Evolutionary conservation across 805 yeast species (phyloP), one percentile per base, ranked within the genome.

Genomic region (Zygoascus ofunaensis): DNA sequence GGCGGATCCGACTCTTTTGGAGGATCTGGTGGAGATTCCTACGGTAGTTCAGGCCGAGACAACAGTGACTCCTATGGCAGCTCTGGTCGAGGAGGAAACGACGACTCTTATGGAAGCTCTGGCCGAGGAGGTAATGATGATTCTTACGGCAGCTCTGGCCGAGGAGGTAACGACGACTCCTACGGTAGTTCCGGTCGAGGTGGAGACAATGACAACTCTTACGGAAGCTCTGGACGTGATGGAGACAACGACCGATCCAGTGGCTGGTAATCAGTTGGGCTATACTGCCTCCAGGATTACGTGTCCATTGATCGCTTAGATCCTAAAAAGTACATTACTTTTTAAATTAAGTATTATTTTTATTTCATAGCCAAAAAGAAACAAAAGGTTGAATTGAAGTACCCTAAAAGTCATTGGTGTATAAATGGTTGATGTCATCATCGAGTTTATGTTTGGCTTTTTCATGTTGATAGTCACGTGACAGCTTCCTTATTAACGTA

Each of bases 91-190:
- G 38, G 30, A n/a, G 49, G 50, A 21, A 47, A 47, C 42, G 39
- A 38, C 46, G 51, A 49, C 44, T 52, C 56, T 22, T 53, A 46
- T 44, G 57, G 57, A 19, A 3, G 17, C 4, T 43, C 48, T 42
- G 43, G 48, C 36, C 42, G 44, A 33, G 43, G 42, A 20, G 58
- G 58, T 46, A 62, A 58, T 43, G 46, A 53, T 43, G 55, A 57
- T 56, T 56, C 63, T 19, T 59, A 59, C 46, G 66, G 63, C 36
- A 55, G 60, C 28, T 58, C 57, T 37, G 61, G 62, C 52, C 52
- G 57, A 40, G 55, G 55, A 46, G 59, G 63, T 48, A 47, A 56
- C 53, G 46, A 55, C 39, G 55, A 59, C 47, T 55, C 57, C 28
- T 54, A 45, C 46, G 58, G 63, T 34, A 53, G 58, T 35, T 34